These are phyloP conservation scores for Penicillium tannophilum DNA, from an alignment of 495 filamentous ascomycete genomes.

Conservation along the genomic window DNA sequence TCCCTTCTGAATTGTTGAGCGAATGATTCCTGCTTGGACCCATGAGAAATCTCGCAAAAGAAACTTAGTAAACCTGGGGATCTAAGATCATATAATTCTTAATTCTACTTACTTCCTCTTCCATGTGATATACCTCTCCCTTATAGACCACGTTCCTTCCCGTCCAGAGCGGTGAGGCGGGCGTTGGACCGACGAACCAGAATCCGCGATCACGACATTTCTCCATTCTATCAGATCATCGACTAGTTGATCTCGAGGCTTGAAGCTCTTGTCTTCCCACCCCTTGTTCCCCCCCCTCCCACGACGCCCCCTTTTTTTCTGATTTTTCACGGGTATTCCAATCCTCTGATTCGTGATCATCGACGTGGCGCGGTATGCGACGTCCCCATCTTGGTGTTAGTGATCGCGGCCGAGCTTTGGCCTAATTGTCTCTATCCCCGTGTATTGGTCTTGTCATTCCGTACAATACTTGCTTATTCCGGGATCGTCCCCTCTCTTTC, in stretches of 20 bases:
- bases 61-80: too few relatives aligned
- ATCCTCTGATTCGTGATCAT: slow-evolving; percentile 4
- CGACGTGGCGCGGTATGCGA: slow-evolving; percentile 39
- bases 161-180: slow-evolving; percentile 5
- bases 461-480: slow-evolving; percentile 6
- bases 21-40: too few relatives aligned
- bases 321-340: not conserved
- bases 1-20: not conserved
- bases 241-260: slow-evolving; percentile 31
- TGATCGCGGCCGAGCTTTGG: slow-evolving; percentile 8
- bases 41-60: too few relatives aligned
- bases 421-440: slow-evolving; percentile 6
- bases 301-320: slow-evolving; percentile 7
- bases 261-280: slow-evolving; percentile 2
- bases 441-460: not conserved
- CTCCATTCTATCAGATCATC: slow-evolving; percentile 55
- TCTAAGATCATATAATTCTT: not conserved
- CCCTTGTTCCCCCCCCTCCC: slow-evolving; percentile 4
- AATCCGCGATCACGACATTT: slow-evolving; percentile 52
- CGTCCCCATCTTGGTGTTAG: slow-evolving; percentile 5
- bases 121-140: not conserved
- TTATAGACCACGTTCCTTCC: not conserved
- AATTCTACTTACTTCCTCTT: not conserved
- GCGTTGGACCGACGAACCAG: slow-evolving; percentile 31
- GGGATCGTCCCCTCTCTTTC: slow-evolving; percentile 16